Evolutionary conservation across 139 green algal genomes (phyloP), one percentile per base, ranked within the genome.

Genomic region (Closterium sp.): DNA sequence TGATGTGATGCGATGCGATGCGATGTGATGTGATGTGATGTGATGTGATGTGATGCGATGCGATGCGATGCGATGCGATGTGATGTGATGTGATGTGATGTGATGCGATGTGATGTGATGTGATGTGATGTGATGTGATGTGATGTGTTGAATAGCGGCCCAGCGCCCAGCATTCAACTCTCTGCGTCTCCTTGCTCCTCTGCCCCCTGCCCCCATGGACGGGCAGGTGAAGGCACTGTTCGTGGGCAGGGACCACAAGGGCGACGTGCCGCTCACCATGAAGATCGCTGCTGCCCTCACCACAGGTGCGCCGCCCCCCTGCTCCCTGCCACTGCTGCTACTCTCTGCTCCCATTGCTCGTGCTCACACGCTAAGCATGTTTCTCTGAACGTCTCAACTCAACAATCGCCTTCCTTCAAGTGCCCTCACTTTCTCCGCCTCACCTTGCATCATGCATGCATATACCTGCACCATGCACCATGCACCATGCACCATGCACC

Each of bases 281-380:
- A 99, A 99, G 92, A 98, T 99, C 85, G 97, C 97, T 3, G 97
- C 98, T 10, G 98, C 97, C 17, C 93, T 99, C 4, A 98, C 97
- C 4, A 99, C 98, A 9, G 93, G 93, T 94, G 32, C 22, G 1
- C 27, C 32, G 85, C 9, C 21, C 28, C 10, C 28, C 10, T 22
- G 28, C 27, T 28, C 85, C 9, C 10, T 87, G 4, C 28, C 10
- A 22, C 27, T 9, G 13, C 85, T 9, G 38, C 32, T 50, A 50
- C 1, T 17, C 38, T 50, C 6, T 50, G 38, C 38, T 50, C 27
- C 24, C 79, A n/a, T 86, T n/a, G 24, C 79, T 86, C 17, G 79
- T 86, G 4, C 27, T 13, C 9, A 9, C 27, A 86, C 13, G 17
- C 17, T 29, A 30, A 28, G 4, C 27, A 28, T 11, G 24, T n/a